These are phyloP conservation scores for Sporothrix schenckii DNA, from an alignment of 2,329 filamentous ascomycete species.

Conservation along the genomic window DNA sequence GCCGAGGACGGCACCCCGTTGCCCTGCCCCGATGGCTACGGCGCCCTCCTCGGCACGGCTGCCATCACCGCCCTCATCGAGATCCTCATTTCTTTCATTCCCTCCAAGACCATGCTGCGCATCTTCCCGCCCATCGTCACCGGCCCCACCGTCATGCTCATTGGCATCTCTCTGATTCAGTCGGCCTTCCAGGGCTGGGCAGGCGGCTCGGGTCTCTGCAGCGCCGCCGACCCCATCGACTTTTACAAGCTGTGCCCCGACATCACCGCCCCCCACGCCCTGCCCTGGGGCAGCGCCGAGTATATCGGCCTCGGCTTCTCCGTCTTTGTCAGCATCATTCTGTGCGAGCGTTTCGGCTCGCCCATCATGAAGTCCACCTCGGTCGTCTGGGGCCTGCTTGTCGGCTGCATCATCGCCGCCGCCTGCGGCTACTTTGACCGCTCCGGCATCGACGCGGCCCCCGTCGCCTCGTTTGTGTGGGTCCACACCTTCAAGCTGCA, in stretches of 20 bases:
- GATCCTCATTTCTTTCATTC: slow-evolving; percentile 73
- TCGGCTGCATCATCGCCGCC: slow-evolving; percentile 77
- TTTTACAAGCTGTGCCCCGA: slow-evolving; percentile 68
- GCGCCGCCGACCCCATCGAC: slow-evolving; percentile 52
- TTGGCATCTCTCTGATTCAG: slow-evolving; percentile 72
- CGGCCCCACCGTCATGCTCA: slow-evolving; percentile 58
- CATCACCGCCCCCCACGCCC: slow-evolving; percentile 67
- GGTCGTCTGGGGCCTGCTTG: slow-evolving; percentile 72
- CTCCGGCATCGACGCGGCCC: slow-evolving; percentile 71
- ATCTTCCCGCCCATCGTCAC: slow-evolving; percentile 73
- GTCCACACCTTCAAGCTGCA: slow-evolving; percentile 73
- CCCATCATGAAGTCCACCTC: slow-evolving; percentile 83
- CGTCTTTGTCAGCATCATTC: slow-evolving; percentile 76
- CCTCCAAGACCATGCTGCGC: slow-evolving; percentile 67
- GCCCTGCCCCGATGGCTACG: slow-evolving; percentile 76
- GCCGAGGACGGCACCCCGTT: slow-evolving; percentile 65
- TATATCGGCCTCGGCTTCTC: slow-evolving; percentile 79
- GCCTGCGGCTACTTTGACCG: slow-evolving; percentile 77
- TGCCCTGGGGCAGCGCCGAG: slow-evolving; percentile 78
- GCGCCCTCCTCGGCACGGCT: slow-evolving; percentile 71
- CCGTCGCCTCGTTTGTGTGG: slow-evolving; percentile 76
- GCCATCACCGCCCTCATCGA: slow-evolving; percentile 69
- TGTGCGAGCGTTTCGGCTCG: slow-evolving; percentile 78
- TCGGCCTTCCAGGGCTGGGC: slow-evolving; percentile 78
- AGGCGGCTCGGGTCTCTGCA: slow-evolving; percentile 67